Evolutionary conservation across 129 eudicot genomes (phyloP).

Genomic region (Tanacetum coccineum): DNA sequence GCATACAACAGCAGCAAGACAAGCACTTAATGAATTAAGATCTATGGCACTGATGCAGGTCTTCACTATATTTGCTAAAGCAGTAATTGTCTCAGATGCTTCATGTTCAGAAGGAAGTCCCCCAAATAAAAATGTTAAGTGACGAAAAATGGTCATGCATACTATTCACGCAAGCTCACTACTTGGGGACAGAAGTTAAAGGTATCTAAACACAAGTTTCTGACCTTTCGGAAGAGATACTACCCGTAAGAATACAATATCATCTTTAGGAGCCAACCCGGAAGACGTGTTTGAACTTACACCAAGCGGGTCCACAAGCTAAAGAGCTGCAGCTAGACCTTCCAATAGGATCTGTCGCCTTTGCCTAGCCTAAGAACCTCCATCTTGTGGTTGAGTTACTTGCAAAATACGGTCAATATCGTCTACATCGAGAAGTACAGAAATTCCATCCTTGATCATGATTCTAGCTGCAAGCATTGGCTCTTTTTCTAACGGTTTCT

Average conservation of each 20-base stretch:
- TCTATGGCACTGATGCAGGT: conserved; percentile 64
- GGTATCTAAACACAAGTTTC: conserved; percentile 65
- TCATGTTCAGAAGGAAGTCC: conserved; percentile 59
- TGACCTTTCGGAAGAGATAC: conserved; percentile 82
- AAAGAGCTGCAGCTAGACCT: conserved; percentile 80
- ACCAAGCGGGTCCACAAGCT: conserved; percentile 88
- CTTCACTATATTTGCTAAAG: conserved; percentile 56
- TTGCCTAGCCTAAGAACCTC: conserved; percentile 61
- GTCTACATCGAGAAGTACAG: conserved; percentile 77
- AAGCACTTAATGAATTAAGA: conserved; percentile 82
- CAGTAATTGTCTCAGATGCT: conserved; percentile 51
- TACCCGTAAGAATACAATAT: conserved; percentile 65
- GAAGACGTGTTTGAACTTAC: conserved; percentile 51
- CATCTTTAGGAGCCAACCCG: conserved; percentile 69
- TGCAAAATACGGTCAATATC: conserved; percentile 73
- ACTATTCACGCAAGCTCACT: conserved; percentile 80
- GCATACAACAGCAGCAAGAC: conserved; percentile 97
- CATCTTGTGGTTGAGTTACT: conserved; percentile 67
- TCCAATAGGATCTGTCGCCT: conserved; percentile 64
- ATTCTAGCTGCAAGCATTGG: conserved; percentile 92
- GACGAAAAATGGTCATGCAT: conserved; percentile 94
- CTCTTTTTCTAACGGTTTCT: conserved; percentile 79
- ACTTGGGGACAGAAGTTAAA: conserved; percentile 70
- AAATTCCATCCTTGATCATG: conserved; percentile 67
- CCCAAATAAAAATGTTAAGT: conserved; percentile 74